Percentiles rank a stretch among this genome's conserved stretches.
These are phyloP conservation scores for Triangularia verruculosa DNA, from an alignment of 2,329 filamentous ascomycete species.

Conservation along the genomic window DNA sequence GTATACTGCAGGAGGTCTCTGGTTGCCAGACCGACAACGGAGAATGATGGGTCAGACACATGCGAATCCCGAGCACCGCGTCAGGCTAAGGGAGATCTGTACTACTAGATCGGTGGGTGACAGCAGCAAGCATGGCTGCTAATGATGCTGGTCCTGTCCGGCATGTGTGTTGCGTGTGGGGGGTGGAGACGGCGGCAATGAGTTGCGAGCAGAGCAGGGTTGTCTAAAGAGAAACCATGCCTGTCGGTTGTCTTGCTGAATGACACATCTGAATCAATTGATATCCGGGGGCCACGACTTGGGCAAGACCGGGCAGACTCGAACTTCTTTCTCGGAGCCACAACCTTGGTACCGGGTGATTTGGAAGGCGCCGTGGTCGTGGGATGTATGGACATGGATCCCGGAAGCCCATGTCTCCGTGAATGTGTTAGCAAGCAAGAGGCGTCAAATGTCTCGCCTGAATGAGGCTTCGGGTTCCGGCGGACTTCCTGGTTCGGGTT, in stretches of 20 bases:
- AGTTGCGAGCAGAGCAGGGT: background rate
- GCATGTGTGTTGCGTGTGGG: constrained; percentile 1
- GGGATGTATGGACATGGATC: background rate
- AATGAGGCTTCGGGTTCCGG: background rate
- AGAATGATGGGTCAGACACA: background rate
- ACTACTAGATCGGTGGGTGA: constrained; percentile 20
- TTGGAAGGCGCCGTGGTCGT: background rate
- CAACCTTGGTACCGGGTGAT: background rate
- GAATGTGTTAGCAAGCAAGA: background rate
- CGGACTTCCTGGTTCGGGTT: background rate
- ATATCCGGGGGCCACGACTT: background rate
- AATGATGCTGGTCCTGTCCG: background rate
- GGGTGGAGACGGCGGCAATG: constrained; percentile 1
- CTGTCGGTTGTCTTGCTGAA: background rate
- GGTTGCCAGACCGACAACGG: background rate
- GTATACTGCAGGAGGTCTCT: background rate
- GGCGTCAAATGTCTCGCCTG: constrained; percentile 3
- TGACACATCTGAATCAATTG: background rate
- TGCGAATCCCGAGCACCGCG: background rate
- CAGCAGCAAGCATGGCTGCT: constrained; percentile 13
- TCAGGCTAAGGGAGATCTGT: constrained; percentile 17
- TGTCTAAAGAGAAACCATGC: background rate
- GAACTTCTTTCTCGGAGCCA: background rate
- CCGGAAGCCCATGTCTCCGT: background rate
- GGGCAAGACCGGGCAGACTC: background rate